Conservation (phyloP, 805 yeast species). For the Starmerella scarabaei region DNA sequence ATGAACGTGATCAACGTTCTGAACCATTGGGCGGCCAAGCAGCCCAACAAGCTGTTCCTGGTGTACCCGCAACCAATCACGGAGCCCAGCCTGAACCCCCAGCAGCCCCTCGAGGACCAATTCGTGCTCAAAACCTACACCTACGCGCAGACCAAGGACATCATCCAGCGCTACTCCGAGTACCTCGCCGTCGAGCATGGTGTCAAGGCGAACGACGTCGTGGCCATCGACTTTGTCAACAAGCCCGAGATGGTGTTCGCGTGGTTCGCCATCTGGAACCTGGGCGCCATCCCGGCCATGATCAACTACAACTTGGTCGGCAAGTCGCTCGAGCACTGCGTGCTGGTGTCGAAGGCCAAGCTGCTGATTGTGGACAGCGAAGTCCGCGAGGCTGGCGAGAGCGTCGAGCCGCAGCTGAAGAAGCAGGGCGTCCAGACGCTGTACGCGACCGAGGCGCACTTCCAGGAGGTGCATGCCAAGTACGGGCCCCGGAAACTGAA, state of each 20-base stretch:
- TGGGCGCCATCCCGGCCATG: conserved; percentile 83
- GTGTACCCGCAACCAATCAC: conserved; percentile 44
- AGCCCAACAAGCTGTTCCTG: conserved; percentile 47
- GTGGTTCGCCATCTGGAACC: conserved; percentile 81
- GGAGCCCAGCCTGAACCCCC: conserved; percentile 18
- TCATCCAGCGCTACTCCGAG: conserved; percentile 52
- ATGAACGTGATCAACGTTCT: conserved; percentile 59
- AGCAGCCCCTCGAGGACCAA: conserved; percentile 32
- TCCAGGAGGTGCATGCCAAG: conserved; percentile 26
- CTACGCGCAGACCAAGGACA: conserved; percentile 53
- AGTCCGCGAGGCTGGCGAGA: conserved; percentile 40
- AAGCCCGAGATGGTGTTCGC: conserved; percentile 67
- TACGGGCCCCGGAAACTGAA: conserved; percentile 3
- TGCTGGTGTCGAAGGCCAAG: conserved; percentile 50
- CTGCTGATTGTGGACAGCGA: conserved; percentile 66
- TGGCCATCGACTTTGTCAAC: conserved; percentile 68
- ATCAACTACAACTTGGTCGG: conserved; percentile 69
- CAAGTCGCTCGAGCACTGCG: conserved; percentile 64
- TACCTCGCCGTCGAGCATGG: conserved; percentile 52
- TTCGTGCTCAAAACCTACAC: conserved; percentile 54
- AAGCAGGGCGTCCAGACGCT: conserved; percentile 17
- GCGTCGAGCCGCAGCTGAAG: conserved; percentile 35
- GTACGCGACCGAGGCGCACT: conserved; percentile 32
- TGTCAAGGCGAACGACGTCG: conserved; percentile 50
- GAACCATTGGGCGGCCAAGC: conserved; percentile 39